These are phyloP conservation scores for Vigna reflexopilosa DNA, from an alignment of 306 rosid genomes.

Conservation along the genomic window DNA sequence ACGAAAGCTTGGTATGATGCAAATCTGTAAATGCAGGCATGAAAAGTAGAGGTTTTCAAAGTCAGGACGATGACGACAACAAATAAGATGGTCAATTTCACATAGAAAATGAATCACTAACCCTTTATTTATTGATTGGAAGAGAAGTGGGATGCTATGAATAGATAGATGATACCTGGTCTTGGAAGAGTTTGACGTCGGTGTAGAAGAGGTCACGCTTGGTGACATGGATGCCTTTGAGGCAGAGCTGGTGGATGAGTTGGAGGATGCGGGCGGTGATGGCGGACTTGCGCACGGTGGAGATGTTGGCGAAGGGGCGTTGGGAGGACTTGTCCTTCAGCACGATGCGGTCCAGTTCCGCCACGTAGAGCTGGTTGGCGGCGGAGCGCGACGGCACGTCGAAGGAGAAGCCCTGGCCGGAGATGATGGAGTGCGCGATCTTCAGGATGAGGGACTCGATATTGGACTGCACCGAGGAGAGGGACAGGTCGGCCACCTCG, in stretches of 20 bases:
- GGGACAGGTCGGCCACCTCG: slow-evolving; percentile 79
- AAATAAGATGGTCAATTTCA: too few species aligned
- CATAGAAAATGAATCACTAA: too few species aligned
- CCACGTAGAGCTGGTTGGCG: slow-evolving; percentile 81
- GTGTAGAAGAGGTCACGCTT: slow-evolving; percentile 96
- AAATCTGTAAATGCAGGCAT: neutral
- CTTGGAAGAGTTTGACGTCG: slow-evolving; percentile 92
- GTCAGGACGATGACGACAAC: too few species aligned
- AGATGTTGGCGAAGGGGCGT: slow-evolving; percentile 81
- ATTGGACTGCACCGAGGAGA: slow-evolving; percentile 67
- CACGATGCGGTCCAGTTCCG: slow-evolving; percentile 89
- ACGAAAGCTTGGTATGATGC: too few species aligned
- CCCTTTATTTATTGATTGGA: neutral
- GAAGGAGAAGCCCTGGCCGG: slow-evolving; percentile 81
- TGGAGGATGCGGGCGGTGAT: slow-evolving; percentile 76
- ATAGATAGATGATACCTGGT: slow-evolving; percentile 50
- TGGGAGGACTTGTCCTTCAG: slow-evolving; percentile 71
- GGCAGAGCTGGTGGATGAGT: slow-evolving; percentile 86
- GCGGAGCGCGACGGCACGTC: slow-evolving; percentile 90
- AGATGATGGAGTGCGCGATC: slow-evolving; percentile 71
- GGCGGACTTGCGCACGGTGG: slow-evolving; percentile 80
- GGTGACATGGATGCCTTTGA: slow-evolving; percentile 83
- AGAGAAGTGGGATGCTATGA: neutral
- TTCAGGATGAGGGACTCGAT: slow-evolving; percentile 66
- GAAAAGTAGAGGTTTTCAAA: too few species aligned